phyloP scores from a whole-genome alignment of 2,329 filamentous ascomycete species.

The Leptographium procerum region DNA sequence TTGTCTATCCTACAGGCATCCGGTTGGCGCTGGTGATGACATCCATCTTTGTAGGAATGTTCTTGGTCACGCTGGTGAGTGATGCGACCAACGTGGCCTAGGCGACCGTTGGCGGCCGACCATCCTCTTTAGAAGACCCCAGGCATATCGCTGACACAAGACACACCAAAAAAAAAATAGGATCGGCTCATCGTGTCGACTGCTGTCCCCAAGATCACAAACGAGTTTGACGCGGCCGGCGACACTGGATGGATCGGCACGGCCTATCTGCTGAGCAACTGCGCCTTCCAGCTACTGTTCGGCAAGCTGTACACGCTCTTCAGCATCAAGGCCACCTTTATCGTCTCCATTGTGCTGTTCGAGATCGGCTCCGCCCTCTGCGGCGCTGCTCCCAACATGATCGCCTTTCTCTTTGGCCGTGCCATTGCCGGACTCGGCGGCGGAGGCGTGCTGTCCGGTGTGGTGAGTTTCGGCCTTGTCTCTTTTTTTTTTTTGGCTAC shows the following conservation, averaged over 20 bases:
- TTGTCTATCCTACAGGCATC: slow-evolving; percentile 2
- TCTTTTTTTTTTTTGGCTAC: background rate
- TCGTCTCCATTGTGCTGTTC: slow-evolving; percentile 21
- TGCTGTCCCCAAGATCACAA: no score
- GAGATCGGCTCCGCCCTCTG: slow-evolving; percentile 28
- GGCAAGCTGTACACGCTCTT: slow-evolving; percentile 29
- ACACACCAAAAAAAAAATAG: no score
- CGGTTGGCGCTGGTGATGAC: background rate
- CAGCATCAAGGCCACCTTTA: slow-evolving; percentile 23
- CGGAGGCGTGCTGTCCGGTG: slow-evolving; percentile 26
- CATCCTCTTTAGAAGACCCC: no score
- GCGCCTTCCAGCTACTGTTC: slow-evolving; percentile 24
- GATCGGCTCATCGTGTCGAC: no score
- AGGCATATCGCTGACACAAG: no score
- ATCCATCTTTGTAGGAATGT: slow-evolving; percentile 3
- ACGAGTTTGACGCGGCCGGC: no score
- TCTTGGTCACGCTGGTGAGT: no score
- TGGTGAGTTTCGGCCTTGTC: slow-evolving; percentile 17
- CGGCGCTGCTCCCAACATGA: slow-evolving; percentile 26
- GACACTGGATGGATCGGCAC: no score
- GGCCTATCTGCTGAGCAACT: slow-evolving; percentile 11
- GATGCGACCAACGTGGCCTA: no score
- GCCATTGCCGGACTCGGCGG: slow-evolving; percentile 27
- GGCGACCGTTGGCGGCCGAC: no score
- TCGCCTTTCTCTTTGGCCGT: slow-evolving; percentile 29